Evolutionary conservation across 176 grass and related monocot genomes (phyloP).

Genomic region (Musa beccarii): DNA sequence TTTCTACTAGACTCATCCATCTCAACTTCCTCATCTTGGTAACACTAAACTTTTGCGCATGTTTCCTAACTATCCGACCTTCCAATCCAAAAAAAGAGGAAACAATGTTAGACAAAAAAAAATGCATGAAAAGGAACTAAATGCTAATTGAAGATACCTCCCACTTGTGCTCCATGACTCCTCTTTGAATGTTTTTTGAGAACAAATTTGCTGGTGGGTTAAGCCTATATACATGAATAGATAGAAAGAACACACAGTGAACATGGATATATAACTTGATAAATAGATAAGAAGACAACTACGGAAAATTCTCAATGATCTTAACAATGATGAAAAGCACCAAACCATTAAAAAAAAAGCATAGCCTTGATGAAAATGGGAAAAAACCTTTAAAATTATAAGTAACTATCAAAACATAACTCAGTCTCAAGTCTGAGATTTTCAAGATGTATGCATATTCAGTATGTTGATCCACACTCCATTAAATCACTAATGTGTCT

Average conservation of each 20-base stretch:
- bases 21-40: not conserved
- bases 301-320: not conserved
- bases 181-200: conserved; percentile 72
- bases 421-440: too few species aligned
- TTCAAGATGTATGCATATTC: too few species aligned
- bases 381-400: too few species aligned
- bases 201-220: conserved; percentile 57
- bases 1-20: not conserved
- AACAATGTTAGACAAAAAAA: not conserved
- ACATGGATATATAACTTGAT: not conserved
- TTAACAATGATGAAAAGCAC: not conserved
- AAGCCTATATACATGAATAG: conserved; percentile 36
- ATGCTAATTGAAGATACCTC: conserved; percentile 41
- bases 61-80: not conserved
- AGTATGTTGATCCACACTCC: too few species aligned
- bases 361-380: too few species aligned
- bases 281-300: not conserved
- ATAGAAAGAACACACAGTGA: not conserved
- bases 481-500: too few species aligned
- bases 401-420: too few species aligned
- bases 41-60: not conserved
- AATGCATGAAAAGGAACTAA: conserved; percentile 5
- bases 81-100: not conserved
- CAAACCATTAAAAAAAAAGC: too few species aligned
- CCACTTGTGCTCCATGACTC: conserved; percentile 51